phyloP scores from a whole-genome alignment of 2,329 filamentous ascomycete genomes.

The Diplodia seriata region DNA sequence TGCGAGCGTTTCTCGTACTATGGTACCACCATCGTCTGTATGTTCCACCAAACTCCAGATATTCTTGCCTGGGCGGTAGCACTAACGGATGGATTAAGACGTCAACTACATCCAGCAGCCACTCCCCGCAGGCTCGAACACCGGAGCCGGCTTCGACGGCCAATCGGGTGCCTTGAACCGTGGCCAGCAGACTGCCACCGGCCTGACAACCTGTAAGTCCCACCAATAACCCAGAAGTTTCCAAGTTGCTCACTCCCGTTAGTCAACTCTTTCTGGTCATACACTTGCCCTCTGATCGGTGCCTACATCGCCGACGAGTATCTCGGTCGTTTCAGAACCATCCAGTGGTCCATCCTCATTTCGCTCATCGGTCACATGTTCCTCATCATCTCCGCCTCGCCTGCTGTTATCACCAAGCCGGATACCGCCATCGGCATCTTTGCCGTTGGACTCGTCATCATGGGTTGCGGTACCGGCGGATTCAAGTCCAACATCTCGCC shows the following conservation, averaged over 20 bases:
- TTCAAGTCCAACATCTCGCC: slow-evolving; percentile 62
- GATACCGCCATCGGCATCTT: slow-evolving; percentile 58
- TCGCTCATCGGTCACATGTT: slow-evolving; percentile 62
- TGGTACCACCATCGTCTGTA: slow-evolving; percentile 71
- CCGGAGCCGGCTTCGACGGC: slow-evolving; percentile 41
- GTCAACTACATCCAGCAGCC: slow-evolving; percentile 51
- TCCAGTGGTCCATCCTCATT: slow-evolving; percentile 57
- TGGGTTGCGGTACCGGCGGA: slow-evolving; percentile 56
- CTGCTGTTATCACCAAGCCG: slow-evolving; percentile 53
- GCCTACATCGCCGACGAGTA: slow-evolving; percentile 65
- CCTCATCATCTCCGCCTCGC: slow-evolving; percentile 61
- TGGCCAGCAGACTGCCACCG: slow-evolving; percentile 48
- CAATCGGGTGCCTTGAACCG: slow-evolving; percentile 47
- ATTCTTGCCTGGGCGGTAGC: neutral
- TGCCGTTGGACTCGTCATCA: slow-evolving; percentile 58
- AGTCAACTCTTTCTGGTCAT: slow-evolving; percentile 51
- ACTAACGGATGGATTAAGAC: slow-evolving; percentile 38
- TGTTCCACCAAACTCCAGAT: slow-evolving; percentile 38
- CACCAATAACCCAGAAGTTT: neutral
- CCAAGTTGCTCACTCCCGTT: slow-evolving; percentile 29
- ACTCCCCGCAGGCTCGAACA: slow-evolving; percentile 45
- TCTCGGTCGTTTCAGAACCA: slow-evolving; percentile 68
- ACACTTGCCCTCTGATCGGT: slow-evolving; percentile 55
- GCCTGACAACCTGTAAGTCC: slow-evolving; percentile 44
- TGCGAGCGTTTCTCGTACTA: slow-evolving; percentile 83